Percentiles rank a stretch among this genome's conserved stretches.
These are phyloP conservation scores for Brassica nigra DNA, from an alignment of 345 rosid genomes.

Conservation along the genomic window DNA sequence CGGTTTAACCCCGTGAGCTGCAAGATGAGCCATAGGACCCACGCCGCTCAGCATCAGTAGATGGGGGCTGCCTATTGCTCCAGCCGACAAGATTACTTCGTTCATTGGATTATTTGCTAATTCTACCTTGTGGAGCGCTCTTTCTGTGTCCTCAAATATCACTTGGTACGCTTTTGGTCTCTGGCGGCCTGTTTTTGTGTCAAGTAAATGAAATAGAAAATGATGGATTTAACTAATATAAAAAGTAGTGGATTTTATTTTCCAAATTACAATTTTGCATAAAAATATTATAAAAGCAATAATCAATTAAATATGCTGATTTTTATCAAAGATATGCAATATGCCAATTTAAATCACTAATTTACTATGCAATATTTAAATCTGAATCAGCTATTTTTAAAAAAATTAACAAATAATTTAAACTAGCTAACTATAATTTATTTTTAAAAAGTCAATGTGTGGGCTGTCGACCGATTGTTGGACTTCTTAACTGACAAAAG, in stretches of 20 bases:
- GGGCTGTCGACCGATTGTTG: background rate
- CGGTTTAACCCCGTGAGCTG: constrained; percentile 44
- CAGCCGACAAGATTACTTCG: constrained; percentile 69
- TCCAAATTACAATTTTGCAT: background rate
- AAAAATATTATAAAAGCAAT: background rate
- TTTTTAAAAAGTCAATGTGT: background rate
- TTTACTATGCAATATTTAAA: background rate
- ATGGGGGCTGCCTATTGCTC: constrained; percentile 84
- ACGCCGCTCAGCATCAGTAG: constrained; percentile 71
- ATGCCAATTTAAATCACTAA: background rate
- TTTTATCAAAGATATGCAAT: background rate
- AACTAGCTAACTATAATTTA: background rate
- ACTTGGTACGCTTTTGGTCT: constrained; percentile 60
- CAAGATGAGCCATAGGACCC: constrained; percentile 60
- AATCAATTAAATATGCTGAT: background rate
- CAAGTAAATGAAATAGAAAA: background rate
- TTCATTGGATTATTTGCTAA: constrained; percentile 33
- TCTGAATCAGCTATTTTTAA: background rate
- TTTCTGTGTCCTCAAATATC: constrained; percentile 47
- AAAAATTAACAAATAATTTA: too few species aligned
- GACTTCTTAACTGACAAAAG: background rate
- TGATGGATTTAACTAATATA: too few species aligned
- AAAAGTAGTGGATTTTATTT: background rate
- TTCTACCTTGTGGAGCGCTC: constrained; percentile 48
- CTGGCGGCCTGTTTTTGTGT: constrained; percentile 4